Base-by-base conservation (phyloP, 2,329 filamentous ascomycete species). In the Hypocrella siamensis region DNA sequence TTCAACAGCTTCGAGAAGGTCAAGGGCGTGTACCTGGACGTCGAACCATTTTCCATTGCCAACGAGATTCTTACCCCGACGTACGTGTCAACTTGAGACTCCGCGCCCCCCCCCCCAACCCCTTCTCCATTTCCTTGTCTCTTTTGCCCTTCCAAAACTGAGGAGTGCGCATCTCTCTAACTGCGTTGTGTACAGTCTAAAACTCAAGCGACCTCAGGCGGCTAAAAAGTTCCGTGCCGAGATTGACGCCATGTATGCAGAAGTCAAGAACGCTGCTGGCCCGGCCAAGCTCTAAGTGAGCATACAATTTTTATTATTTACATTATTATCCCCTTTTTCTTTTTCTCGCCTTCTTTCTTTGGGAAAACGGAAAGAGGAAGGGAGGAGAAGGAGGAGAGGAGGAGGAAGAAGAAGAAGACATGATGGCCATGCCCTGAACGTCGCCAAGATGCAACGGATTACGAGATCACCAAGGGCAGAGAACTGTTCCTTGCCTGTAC, bases 1-100 rank as follows among this genome's bases (percentile, higher is more conserved):
- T 86, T 98, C 55, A 90, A 93, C 51, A 82, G 76, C 42, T 96
- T 81, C 45, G 90, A 98, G 65, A 73, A 74, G 40, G 77, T 96
- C 29, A 72, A 69, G 51, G 80, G 77, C 43, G 67, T 79, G 35
- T 57, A 78, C 39, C 58, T 98, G 42, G 76, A 79, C 45, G 45
- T 94, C 11, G 90, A 98, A 37, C 90, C 90, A 2, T 96, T 98
- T 46, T 82, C 75, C 1, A 75, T 96, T 41, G 86, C 93, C 31
- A 98, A 98, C 50, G 81, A 93, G 56, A 65, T 94, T 31, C 59
- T 86, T 49, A 90, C 82, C 15, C 82, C 83, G 16, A 92, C 83
- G 81, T 88, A 70, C 74, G 79, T 72, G 33, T 15, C n/a, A n/a
- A n/a, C n/a, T n/a, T n/a, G n/a, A n/a, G n/a, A n/a, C n/a, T n/a